These are phyloP conservation scores for Pelagophyceae sp. DNA, from an alignment of 352 stramenopile species.

Conservation along the genomic window DNA sequence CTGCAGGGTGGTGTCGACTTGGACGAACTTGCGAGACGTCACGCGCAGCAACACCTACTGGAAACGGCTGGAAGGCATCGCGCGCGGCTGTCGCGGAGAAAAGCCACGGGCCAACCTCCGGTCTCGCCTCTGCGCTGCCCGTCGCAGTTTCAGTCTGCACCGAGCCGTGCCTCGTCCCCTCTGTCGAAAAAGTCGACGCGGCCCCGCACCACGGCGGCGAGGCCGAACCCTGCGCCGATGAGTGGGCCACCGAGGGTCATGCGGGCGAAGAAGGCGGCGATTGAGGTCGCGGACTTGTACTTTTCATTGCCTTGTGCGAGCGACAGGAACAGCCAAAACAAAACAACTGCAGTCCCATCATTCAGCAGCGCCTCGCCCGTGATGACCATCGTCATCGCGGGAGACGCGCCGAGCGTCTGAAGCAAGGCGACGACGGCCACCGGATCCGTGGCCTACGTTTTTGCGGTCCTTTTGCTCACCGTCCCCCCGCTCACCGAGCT, in stretches of 20 bases:
- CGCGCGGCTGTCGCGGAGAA: no score
- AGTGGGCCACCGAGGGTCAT: constrained; percentile 4
- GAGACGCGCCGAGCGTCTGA: constrained; percentile 54
- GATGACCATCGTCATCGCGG: constrained; percentile 49
- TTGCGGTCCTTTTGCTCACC: no score
- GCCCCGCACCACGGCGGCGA: not conserved
- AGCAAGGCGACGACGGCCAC: constrained; percentile 59
- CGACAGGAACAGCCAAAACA: constrained; percentile 61
- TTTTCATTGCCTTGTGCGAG: not conserved
- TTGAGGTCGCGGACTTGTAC: constrained; percentile 17
- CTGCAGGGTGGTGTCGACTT: constrained; percentile 52
- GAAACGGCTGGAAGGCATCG: no score
- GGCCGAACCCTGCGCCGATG: not conserved
- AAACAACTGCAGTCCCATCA: constrained; percentile 61
- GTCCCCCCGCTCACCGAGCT: no score
- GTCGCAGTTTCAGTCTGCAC: no score
- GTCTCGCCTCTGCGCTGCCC: no score
- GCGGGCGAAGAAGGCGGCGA: constrained; percentile 23
- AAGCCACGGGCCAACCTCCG: no score
- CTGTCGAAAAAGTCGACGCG: constrained; percentile 39
- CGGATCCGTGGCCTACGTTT: constrained; percentile 54
- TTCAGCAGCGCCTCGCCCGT: constrained; percentile 62
- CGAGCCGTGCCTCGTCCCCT: no score
- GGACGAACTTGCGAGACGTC: constrained; percentile 25
- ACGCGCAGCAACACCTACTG: not conserved